Conservation (phyloP, 768 basidiomycete species). For the Tephrocybe sp. region DNA sequence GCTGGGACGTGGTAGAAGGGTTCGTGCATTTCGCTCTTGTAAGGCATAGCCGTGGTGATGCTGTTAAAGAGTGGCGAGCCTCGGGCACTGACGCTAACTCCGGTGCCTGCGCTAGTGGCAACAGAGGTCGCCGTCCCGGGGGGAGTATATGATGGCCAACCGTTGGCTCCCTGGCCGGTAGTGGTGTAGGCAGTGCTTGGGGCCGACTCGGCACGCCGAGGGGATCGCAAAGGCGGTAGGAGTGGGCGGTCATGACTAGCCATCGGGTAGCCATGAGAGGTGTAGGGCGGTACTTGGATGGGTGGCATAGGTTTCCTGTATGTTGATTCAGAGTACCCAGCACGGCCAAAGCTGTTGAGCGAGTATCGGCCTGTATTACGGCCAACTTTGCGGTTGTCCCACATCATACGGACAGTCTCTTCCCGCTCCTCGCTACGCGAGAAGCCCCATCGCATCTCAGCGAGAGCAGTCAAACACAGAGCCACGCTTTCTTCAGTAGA, state of each 20-base stretch:
- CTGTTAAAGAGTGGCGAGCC: conserved; percentile 43
- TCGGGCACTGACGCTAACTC: conserved; percentile 38
- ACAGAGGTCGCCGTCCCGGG: conserved; percentile 57
- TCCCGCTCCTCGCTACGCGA: conserved; percentile 74
- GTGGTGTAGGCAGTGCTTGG: conserved; percentile 51
- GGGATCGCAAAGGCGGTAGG: conserved; percentile 45
- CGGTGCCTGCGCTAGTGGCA: conserved; percentile 43
- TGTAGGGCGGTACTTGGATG: conserved; percentile 18
- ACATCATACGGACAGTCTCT: conserved; percentile 55
- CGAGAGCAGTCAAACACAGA: conserved; percentile 72
- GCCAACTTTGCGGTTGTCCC: conserved; percentile 44
- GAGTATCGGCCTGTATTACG: conserved; percentile 17
- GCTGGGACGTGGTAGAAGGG: conserved; percentile 39
- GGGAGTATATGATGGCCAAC: conserved; percentile 65
- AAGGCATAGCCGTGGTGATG: conserved; percentile 26
- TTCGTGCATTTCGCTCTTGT: conserved; percentile 38
- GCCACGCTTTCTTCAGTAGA: conserved; percentile 45
- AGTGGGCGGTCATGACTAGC: conserved; percentile 38
- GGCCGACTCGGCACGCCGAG: conserved; percentile 47
- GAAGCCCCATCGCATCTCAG: conserved; percentile 81
- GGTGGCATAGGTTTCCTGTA: conserved; percentile 17
- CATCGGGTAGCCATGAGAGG: conserved; percentile 20
- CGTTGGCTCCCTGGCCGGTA: conserved; percentile 46
- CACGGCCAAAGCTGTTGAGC: conserved; percentile 10
- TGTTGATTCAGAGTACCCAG: conserved; percentile 10